phyloP scores from a whole-genome alignment of 2,329 filamentous ascomycete species.

The Trichoderma sp. region DNA sequence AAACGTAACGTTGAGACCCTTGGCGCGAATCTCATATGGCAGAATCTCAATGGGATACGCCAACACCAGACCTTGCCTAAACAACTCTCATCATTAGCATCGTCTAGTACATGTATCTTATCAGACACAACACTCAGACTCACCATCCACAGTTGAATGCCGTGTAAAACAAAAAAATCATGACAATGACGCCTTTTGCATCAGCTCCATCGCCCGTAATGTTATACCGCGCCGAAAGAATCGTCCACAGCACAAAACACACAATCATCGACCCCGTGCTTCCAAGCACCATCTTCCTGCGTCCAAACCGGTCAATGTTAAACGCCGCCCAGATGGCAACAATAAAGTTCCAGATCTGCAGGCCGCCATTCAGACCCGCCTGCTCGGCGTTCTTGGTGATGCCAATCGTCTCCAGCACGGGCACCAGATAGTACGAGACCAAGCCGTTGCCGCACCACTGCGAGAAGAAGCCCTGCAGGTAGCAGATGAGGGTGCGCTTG shows the following conservation, averaged over 20 bases:
- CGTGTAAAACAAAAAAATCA: conserved; percentile 17
- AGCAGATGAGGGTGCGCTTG: conserved; percentile 17
- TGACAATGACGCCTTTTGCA: conserved; percentile 14
- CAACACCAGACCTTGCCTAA: conserved; percentile 47
- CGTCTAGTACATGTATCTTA: no score
- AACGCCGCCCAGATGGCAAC: conserved; percentile 12
- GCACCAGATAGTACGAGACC: conserved; percentile 13
- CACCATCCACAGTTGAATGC: conserved; percentile 17
- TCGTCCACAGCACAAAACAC: conserved; percentile 8
- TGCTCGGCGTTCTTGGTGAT: conserved; percentile 14
- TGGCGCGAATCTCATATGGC: conserved; percentile 56
- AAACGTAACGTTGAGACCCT: conserved; percentile 59
- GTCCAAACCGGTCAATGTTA: conserved; percentile 5
- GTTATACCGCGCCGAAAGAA: conserved; percentile 9
- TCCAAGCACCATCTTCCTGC: conserved; percentile 7
- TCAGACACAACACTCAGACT: not conserved
- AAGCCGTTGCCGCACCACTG: conserved; percentile 16
- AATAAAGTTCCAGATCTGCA: conserved; percentile 16
- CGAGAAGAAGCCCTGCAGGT: conserved; percentile 15
- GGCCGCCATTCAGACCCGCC: conserved; percentile 8
- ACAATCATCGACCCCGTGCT: conserved; percentile 15
- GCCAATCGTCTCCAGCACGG: conserved; percentile 16
- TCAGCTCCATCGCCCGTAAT: not conserved
- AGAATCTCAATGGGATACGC: conserved; percentile 59
- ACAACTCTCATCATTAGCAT: not conserved